Evolutionary conservation across 352 stramenopile species (phyloP), one percentile per base, ranked within the genome.

Genomic region (Phytophthora pseudosyringae): DNA sequence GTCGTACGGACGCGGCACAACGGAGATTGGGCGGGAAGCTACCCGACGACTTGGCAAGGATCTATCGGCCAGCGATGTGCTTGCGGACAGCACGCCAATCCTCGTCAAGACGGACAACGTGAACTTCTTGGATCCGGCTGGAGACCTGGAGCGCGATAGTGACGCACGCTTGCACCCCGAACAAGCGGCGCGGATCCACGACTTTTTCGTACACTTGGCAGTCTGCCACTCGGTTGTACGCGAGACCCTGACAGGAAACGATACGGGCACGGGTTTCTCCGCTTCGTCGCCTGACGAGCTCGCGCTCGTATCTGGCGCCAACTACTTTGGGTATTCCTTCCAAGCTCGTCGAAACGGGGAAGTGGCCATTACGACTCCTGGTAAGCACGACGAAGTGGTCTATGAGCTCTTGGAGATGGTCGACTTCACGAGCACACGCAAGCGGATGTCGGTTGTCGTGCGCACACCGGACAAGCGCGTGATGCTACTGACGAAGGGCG

Each of bases 381-480:
- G 58, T 38, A 59, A 50, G 25, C 54, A 53, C 9, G 67, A 75
- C 0, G 83, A 88, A 15, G 64, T 86, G 2, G 60, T 76, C n/a
- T 98, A 91, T 54, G 78, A 93, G 32, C 71, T 99, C 28, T 80
- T 99, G 36, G 94, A 98, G 40, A 90, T 99, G 58, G 98, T 99
- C 66, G 97, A 99, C 61, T 99, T 99, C 74, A 98, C 98, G 50
- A 98, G 92, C 49, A 91, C 97, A n/a, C 82, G 97, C 28, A 99
- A 99, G 77, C 81, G 98, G 50, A 99, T 99, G 97, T 99, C 94
- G 5, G 96, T 99, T 16, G 73, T 99, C n/a, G 86, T 99, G 11
- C 80, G 95, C 36, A 87, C 81, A 0, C 78, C 80, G 0, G 83
- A 90, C 40, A 78, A 81, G 39, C 76, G 80, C 8, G 67, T 95